A percentile compares a stretch with the other conserved stretches of the same genome.
Conservation (phyloP, 2,329 filamentous ascomycete genomes). For the Colletotrichum eleusines region DNA sequence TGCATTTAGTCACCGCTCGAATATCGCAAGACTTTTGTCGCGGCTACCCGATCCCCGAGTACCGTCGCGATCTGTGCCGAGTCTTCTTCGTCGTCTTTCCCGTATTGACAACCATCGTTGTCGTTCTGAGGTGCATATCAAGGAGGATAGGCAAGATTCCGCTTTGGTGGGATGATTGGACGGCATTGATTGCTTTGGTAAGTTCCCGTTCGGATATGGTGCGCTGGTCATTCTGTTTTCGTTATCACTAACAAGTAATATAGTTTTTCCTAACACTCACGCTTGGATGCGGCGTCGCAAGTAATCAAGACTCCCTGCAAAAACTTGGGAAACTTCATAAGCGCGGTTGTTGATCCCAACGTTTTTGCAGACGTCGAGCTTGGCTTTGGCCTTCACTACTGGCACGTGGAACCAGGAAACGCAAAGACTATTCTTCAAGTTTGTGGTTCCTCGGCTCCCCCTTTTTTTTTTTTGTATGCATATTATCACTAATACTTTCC, state of each 20-base stretch:
- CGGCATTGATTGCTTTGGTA: conserved; percentile 31
- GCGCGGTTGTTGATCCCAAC: neutral
- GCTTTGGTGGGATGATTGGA: conserved; percentile 42
- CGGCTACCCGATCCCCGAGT: conserved; percentile 21
- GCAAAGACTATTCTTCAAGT: conserved; percentile 35
- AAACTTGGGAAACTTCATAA: neutral
- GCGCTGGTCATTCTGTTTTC: neutral
- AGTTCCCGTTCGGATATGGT: neutral
- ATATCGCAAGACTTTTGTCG: conserved; percentile 21
- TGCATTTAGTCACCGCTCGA: conserved; percentile 3
- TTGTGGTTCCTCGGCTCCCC: neutral
- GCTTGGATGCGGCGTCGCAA: conserved; percentile 2
- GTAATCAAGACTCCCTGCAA: neutral
- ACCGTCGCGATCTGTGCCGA: conserved; percentile 1
- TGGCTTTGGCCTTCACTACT: conserved; percentile 45
- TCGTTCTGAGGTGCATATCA: conserved; percentile 22
- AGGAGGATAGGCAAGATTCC: conserved; percentile 6
- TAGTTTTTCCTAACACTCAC: conserved; percentile 24
- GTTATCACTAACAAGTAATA: neutral
- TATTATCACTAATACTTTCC: neutral
- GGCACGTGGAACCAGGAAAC: conserved; percentile 42
- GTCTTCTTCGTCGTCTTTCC: conserved; percentile 17
- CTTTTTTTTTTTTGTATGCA: neutral
- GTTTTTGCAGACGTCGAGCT: conserved; percentile 9
- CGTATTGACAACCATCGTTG: conserved; percentile 5